phyloP scores from a whole-genome alignment of 1,139 yeast species.

The Arxiozyma telluris region DNA sequence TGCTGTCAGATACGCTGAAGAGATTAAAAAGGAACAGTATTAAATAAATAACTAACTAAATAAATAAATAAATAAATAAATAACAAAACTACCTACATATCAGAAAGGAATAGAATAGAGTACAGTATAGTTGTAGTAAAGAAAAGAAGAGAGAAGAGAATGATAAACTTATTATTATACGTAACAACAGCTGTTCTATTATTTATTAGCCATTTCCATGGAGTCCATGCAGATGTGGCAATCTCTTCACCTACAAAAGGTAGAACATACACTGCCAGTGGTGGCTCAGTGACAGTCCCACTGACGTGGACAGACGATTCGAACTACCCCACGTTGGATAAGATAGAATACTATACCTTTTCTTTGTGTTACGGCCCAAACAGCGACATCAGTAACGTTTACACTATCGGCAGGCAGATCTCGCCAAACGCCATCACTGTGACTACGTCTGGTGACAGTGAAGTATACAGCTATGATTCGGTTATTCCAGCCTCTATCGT shows the following conservation, averaged over 20 bases:
- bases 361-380: conserved; percentile 63
- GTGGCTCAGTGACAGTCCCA: conserved; percentile 40
- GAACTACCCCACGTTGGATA: conserved; percentile 38
- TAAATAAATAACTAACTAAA: too few species aligned
- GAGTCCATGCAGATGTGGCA: conserved; percentile 40
- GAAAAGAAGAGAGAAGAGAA: background rate
- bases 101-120: background rate
- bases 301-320: conserved; percentile 58
- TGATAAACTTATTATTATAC: background rate
- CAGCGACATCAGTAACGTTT: conserved; percentile 37
- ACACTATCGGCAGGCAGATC: conserved; percentile 28
- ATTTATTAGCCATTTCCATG: background rate
- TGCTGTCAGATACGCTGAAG: too few species aligned
- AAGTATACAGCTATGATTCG: conserved; percentile 34
- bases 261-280: conserved; percentile 41
- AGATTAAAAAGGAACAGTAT: too few species aligned
- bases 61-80: too few species aligned
- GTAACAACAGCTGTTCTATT: background rate
- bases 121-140: too few species aligned
- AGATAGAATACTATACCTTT: conserved; percentile 43
- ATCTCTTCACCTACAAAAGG: conserved; percentile 46
- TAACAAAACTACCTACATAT: background rate
- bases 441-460: conserved; percentile 4
- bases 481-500: conserved; percentile 38
- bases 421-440: conserved; percentile 23